A percentile compares a stretch with the other conserved stretches of the same genome.
phyloP scores from a whole-genome alignment of 2,329 filamentous ascomycete genomes.

The Pestalotiopsis sp. region DNA sequence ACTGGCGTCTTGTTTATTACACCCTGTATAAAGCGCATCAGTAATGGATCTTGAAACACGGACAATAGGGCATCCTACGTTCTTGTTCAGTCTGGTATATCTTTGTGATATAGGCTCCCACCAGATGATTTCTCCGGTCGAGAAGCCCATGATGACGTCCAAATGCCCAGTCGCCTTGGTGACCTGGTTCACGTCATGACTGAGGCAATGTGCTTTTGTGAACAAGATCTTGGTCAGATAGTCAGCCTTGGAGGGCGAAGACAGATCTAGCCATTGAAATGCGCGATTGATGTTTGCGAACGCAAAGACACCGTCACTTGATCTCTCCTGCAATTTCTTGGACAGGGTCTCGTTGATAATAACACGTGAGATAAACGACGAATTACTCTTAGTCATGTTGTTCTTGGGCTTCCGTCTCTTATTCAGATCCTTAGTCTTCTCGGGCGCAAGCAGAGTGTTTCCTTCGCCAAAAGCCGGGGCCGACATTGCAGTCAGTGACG shows the following conservation, averaged over 20 bases:
- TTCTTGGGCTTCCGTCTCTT: slow-evolving; percentile 96
- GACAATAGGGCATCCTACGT: slow-evolving; percentile 53
- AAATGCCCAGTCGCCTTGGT: slow-evolving; percentile 82
- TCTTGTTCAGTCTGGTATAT: slow-evolving; percentile 95
- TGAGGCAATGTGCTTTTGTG: slow-evolving; percentile 92
- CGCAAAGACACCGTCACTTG: slow-evolving; percentile 78
- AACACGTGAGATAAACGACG: slow-evolving; percentile 95
- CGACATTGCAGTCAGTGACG: slow-evolving; percentile 42
- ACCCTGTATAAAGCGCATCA: slow-evolving; percentile 55
- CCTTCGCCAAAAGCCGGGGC: slow-evolving; percentile 82
- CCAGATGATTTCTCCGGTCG: slow-evolving; percentile 96
- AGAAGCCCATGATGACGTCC: slow-evolving; percentile 94
- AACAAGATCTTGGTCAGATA: slow-evolving; percentile 96
- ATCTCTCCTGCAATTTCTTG: slow-evolving; percentile 80
- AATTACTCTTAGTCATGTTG: slow-evolving; percentile 98
- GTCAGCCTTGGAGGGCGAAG: slow-evolving; percentile 77
- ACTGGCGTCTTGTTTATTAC: slow-evolving; percentile 86
- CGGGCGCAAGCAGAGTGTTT: slow-evolving; percentile 71
- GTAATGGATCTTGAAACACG: not conserved
- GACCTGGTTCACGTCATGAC: slow-evolving; percentile 85
- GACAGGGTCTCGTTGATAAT: slow-evolving; percentile 83
- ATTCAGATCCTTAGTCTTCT: slow-evolving; percentile 69
- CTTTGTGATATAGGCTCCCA: slow-evolving; percentile 97
- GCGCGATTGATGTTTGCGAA: slow-evolving; percentile 96
- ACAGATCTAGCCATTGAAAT: slow-evolving; percentile 94